Conservation (phyloP, 805 yeast genomes). For the Saccharomycopsis microspora region DNA sequence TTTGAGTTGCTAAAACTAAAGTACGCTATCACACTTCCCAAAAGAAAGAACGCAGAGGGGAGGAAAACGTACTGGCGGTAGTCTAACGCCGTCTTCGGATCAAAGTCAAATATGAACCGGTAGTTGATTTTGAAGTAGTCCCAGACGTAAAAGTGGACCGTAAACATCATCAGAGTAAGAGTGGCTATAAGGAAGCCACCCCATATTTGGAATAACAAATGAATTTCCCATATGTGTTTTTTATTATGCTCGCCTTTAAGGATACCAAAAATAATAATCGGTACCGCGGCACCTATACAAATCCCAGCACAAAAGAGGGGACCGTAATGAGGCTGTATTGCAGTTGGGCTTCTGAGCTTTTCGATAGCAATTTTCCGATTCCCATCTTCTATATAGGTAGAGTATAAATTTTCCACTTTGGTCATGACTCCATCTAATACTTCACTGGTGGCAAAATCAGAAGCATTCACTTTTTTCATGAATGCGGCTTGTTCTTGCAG, state of each 20-base stretch:
- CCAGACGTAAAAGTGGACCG: constrained; percentile 66
- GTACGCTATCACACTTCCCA: constrained; percentile 57
- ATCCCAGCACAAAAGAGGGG: constrained; percentile 52
- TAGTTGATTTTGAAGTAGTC: constrained; percentile 69
- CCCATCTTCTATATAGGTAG: constrained; percentile 56
- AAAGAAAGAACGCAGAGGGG: constrained; percentile 47
- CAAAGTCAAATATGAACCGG: constrained; percentile 83
- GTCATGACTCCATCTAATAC: constrained; percentile 51
- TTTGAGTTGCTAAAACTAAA: constrained; percentile 41
- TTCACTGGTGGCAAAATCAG: constrained; percentile 54
- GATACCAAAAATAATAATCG: constrained; percentile 53
- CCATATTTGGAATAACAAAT: constrained; percentile 70
- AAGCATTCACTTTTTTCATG: constrained; percentile 43
- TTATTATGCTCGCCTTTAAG: constrained; percentile 34
- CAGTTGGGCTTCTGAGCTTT: constrained; percentile 42
- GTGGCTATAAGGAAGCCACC: constrained; percentile 72
- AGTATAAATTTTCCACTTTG: constrained; percentile 57
- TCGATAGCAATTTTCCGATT: constrained; percentile 60
- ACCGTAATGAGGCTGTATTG: constrained; percentile 25
- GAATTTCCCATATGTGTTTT: constrained; percentile 20
- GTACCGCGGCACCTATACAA: constrained; percentile 57
- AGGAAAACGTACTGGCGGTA: constrained; percentile 53
- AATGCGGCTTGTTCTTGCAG: constrained; percentile 34
- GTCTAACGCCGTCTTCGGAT: constrained; percentile 54
- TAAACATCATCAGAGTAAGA: constrained; percentile 52